These are phyloP conservation scores for Exophiala lecanii-corni DNA, from an alignment of 2,329 filamentous ascomycete species.

Conservation along the genomic window DNA sequence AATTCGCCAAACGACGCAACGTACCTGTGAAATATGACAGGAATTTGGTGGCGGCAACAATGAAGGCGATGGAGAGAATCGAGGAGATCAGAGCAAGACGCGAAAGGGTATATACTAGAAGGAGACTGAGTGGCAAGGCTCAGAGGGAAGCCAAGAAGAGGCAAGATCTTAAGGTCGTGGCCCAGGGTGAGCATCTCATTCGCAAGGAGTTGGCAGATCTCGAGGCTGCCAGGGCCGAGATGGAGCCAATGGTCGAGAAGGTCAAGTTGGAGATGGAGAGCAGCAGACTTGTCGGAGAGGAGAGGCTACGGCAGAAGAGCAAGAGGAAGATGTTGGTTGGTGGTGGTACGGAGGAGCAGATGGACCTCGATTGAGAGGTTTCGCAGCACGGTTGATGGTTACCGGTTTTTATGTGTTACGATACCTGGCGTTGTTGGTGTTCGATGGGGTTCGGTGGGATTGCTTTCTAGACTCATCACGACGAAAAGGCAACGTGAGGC, in stretches of 20 bases:
- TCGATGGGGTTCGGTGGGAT: not conserved
- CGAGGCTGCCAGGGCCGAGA: constrained; percentile 45
- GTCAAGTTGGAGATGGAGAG: constrained; percentile 30
- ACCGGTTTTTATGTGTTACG: constrained; percentile 3
- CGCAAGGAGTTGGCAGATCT: constrained; percentile 61
- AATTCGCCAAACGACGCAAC: constrained; percentile 89
- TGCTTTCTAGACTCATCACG: not conserved
- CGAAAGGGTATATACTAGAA: constrained; percentile 90
- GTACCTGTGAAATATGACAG: constrained; percentile 94
- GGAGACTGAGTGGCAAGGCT: constrained; percentile 79
- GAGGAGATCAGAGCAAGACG: constrained; percentile 76
- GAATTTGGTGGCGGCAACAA: constrained; percentile 78
- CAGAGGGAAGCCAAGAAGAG: constrained; percentile 70
- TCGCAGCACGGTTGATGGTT: not conserved
- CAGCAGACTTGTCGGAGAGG: constrained; percentile 38
- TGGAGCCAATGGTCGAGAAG: constrained; percentile 28
- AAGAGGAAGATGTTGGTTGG: constrained; percentile 42
- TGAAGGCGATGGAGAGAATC: constrained; percentile 88
- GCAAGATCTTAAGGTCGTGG: constrained; percentile 79
- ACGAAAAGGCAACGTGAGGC: not conserved
- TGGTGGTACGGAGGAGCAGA: constrained; percentile 43
- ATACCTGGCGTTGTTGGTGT: constrained; percentile 11
- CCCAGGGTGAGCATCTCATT: constrained; percentile 87
- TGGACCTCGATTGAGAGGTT: constrained; percentile 42
- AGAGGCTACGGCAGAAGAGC: constrained; percentile 39